Base-by-base conservation (phyloP, 371 early-diverging fungal species). In the Saksenaea vasiformis region DNA sequence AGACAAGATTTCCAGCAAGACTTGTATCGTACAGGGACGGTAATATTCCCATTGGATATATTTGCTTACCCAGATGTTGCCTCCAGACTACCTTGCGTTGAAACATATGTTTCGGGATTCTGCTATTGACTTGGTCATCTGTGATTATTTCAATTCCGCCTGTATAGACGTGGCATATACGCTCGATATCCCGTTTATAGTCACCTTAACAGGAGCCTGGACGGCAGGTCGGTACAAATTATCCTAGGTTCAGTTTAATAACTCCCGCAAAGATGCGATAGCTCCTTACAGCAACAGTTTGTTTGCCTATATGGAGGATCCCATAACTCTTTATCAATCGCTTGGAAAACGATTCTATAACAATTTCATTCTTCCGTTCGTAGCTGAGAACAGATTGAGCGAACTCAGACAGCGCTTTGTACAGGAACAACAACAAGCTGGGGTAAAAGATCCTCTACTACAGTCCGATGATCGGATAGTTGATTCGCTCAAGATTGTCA, bases 401-500 rank as follows among this genome's bases (percentile, higher is more conserved):
- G 31, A 31, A 51, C 34, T 9, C 19, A 24, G 44, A 54, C 55
- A 35, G 13, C 4, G 4, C 24, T 10, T 9, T 68, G n/a, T 7
- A 27, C 26, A 17, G 17, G 31, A n/a, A 38, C 11, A 31, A 41
- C 34, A 15, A 14, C n/a, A 26, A 31, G 58, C 10, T 47, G 22
- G 61, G 31, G 31, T 31, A 7, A 64, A 28, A 24, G 41, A 15
- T 43, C 14, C 47, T 7, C 31, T 3, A 3, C 31, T 31, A 31
- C 31, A 31, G 31, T 31, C n/a, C 38, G 26, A 47, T 47, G 47
- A 35, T 13, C 5, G 14, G 28, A 17, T 56, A 44, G 57, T 5
- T 9, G 41, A 69, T 27, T 47, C 62, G 28, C 61, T 76, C 2
- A 77, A 77, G 55, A 7, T 77, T 2, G 61, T 77, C 10, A 77